Percentiles rank a stretch among this genome's conserved stretches.
Evolutionary conservation across 495 filamentous ascomycete species (phyloP).

Genomic region (Parathielavia hyrcaniae): DNA sequence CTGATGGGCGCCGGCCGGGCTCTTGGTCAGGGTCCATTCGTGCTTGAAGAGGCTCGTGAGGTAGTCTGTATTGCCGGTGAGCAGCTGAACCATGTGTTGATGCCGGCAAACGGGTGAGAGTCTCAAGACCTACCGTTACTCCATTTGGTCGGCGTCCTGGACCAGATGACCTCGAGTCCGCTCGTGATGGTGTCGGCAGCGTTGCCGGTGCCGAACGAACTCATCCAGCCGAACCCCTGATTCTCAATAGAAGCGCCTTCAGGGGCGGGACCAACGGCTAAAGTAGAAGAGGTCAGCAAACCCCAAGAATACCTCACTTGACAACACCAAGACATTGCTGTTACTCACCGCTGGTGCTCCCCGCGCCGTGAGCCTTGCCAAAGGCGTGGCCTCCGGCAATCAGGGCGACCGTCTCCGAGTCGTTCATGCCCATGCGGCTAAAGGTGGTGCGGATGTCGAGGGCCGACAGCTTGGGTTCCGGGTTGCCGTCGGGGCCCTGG

Average conservation of each 20-base stretch:
- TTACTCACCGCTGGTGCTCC: too few relatives aligned
- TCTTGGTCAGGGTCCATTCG: slow-evolving; percentile 71
- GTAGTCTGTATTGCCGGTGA: slow-evolving; percentile 32
- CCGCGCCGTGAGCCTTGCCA: slow-evolving; percentile 68
- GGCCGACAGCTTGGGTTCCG: slow-evolving; percentile 58
- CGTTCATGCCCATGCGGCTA: slow-evolving; percentile 70
- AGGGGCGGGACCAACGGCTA: slow-evolving; percentile 56
- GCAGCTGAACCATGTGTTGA: too few relatives aligned
- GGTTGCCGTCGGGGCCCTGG: slow-evolving; percentile 63
- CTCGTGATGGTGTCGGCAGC: slow-evolving; percentile 63
- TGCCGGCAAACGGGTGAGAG: too few relatives aligned
- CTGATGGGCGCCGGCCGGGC: slow-evolving; percentile 65
- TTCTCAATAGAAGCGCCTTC: slow-evolving; percentile 53
- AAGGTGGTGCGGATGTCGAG: slow-evolving; percentile 65
- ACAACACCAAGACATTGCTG: too few relatives aligned
- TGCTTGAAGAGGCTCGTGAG: slow-evolving; percentile 67
- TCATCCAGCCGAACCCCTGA: slow-evolving; percentile 64
- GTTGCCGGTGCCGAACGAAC: slow-evolving; percentile 51
- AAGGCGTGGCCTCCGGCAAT: slow-evolving; percentile 69
- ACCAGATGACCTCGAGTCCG: slow-evolving; percentile 72
- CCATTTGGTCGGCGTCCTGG: slow-evolving; percentile 62
- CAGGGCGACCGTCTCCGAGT: slow-evolving; percentile 67
- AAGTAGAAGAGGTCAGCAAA: slow-evolving; percentile 38
- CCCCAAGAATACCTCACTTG: too few relatives aligned
- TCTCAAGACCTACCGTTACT: slow-evolving; percentile 37